Conservation (phyloP, 176 grass and related monocot species). For the Ensete glaucum region DNA sequence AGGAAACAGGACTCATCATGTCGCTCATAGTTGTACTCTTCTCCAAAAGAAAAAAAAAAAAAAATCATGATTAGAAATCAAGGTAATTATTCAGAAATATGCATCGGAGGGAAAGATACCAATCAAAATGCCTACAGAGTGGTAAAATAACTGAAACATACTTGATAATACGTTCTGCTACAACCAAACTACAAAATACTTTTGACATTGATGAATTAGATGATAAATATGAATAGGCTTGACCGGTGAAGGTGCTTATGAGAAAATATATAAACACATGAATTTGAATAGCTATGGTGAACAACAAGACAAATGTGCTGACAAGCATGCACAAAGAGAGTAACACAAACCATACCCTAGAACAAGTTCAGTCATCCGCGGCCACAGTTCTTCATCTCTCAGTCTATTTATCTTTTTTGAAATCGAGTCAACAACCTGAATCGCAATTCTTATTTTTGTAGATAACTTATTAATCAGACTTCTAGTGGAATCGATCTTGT, state of each 20-base stretch:
- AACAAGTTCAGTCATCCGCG: constrained; percentile 52
- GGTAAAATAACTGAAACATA: no score
- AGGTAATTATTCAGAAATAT: no score
- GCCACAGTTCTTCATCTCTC: constrained; percentile 75
- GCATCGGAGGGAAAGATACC: no score
- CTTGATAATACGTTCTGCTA: no score
- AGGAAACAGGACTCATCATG: background rate
- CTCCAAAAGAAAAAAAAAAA: no score
- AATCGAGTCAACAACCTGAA: constrained; percentile 62
- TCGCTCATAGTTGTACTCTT: no score
- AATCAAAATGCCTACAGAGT: no score
- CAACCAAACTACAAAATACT: background rate
- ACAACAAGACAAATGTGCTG: no score
- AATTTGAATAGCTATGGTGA: background rate
- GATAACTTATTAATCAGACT: constrained; percentile 55
- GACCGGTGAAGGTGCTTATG: background rate
- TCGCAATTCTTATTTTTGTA: constrained; percentile 72
- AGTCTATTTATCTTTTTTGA: constrained; percentile 88
- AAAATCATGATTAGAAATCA: no score
- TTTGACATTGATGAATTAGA: background rate
- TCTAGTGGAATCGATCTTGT: constrained; percentile 59
- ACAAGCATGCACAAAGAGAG: background rate
- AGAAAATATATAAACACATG: background rate
- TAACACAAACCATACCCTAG: constrained; percentile 47
- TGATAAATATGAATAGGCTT: background rate